Evolutionary conservation across 2,329 filamentous ascomycete genomes (phyloP), one percentile per base, ranked within the genome.

Genomic region (Elsinoe australis): DNA sequence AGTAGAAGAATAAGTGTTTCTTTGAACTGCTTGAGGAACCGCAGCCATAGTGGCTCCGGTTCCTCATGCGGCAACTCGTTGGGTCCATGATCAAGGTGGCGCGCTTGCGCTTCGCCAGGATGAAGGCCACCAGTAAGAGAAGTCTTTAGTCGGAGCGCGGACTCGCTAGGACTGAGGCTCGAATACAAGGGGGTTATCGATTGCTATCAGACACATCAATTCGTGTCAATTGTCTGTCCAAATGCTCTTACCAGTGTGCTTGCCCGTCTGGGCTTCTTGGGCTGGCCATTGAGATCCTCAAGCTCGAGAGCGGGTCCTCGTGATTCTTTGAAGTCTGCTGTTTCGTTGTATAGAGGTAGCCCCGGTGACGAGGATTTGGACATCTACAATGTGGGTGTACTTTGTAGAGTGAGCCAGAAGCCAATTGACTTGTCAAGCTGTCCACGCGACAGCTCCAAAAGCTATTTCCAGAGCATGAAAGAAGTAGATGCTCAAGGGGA

Each of bases 31-130:
- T 94, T 94, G 52, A 95, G 64, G 59, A 98, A 98, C 51, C 92
- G 85, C 47, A 95, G 70, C 88, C 92, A 98, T 50, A 98, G 70
- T 7, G 92, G 89, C 66, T 98, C 92, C 1, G 90, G 87, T 48
- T 87, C 82, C 51, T 96, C 89, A 65, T 94, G 87, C 4, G 92
- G 87, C 29, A 98, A 83, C 67, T 98, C 92, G 67, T 98, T 98
- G 21, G 85, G 82, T 24, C 92, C 92, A 70, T 92, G 80, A 54
- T 84, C 79, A 60, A 83, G 78, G 52, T 95, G 74, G 60, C 90
- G 80, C 49, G 83, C 78, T 52, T 88, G 75, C 28, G 89, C 92
- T 66, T 95, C 87, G 35, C 80, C 77, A 0, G 86, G 82, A 4
- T 86, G 80, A 10, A 98, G 76, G 46, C 92, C 92, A 60, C 86